phyloP scores from a whole-genome alignment of 2,329 filamentous ascomycete species.

The Byssochlamys sp. region DNA sequence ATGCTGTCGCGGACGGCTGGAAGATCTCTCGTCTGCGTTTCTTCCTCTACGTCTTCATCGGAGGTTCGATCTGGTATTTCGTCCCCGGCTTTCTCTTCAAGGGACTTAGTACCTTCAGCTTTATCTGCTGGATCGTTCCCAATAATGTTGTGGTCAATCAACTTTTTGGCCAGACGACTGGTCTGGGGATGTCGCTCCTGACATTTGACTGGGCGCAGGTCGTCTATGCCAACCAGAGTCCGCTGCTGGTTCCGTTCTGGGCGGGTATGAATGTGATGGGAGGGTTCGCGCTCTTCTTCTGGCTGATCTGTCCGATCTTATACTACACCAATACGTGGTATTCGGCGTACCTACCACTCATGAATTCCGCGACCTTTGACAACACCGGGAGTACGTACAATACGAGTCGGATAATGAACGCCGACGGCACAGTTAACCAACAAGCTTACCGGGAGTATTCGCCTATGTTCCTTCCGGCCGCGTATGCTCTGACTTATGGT shows the following conservation, averaged over 20 bases:
- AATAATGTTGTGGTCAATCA: constrained; percentile 61
- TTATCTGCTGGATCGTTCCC: constrained; percentile 62
- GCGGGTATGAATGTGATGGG: constrained; percentile 34
- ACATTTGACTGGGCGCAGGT: constrained; percentile 71
- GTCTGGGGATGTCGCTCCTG: constrained; percentile 58
- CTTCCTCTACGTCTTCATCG: constrained; percentile 26
- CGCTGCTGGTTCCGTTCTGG: constrained; percentile 55
- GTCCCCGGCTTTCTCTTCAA: constrained; percentile 57
- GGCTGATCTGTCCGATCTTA: constrained; percentile 34
- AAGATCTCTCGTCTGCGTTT: constrained; percentile 28
- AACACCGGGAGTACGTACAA: constrained; percentile 54
- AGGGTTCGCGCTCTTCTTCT: constrained; percentile 36
- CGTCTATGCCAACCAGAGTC: constrained; percentile 57
- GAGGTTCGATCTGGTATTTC: constrained; percentile 28
- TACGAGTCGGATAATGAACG: constrained; percentile 50
- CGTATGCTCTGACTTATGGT: constrained; percentile 48
- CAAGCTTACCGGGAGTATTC: constrained; percentile 55
- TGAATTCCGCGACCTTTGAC: constrained; percentile 53
- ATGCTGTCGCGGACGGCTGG: constrained; percentile 34
- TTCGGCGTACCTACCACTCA: constrained; percentile 53
- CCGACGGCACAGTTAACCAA: constrained; percentile 48
- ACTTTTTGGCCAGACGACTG: constrained; percentile 59
- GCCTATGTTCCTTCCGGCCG: constrained; percentile 54
- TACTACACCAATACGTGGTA: constrained; percentile 48
- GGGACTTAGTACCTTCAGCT: constrained; percentile 59